Conservation (phyloP, 805 yeast genomes). For the Ogataea kodamae region DNA sequence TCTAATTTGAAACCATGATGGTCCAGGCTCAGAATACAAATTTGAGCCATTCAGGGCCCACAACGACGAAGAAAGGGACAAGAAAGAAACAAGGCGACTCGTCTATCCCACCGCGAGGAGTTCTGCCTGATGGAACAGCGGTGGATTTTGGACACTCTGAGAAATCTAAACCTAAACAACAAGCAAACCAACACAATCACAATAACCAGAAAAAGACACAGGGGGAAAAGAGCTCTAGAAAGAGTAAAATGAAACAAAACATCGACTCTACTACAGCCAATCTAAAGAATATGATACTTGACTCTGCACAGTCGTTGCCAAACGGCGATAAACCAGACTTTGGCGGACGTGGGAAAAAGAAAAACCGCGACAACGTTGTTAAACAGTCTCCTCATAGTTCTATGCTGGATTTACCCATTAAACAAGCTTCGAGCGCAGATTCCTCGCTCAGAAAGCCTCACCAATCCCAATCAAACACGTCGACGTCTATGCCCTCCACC, state of each 20-base stretch:
- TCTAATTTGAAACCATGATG: slow-evolving; percentile 10
- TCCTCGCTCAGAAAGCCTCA: slow-evolving; percentile 16
- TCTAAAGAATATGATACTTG: slow-evolving; percentile 20
- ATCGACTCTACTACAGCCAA: slow-evolving; percentile 24
- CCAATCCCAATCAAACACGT: slow-evolving; percentile 13
- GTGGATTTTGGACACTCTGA: slow-evolving; percentile 26
- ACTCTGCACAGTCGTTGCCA: slow-evolving; percentile 21
- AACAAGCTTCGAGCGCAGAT: slow-evolving; percentile 9
- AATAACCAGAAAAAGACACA: slow-evolving; percentile 9
- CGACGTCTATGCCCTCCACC: slow-evolving; percentile 13
- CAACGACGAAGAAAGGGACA: slow-evolving; percentile 34
- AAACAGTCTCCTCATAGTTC: slow-evolving; percentile 17
- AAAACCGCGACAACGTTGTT: slow-evolving; percentile 3
- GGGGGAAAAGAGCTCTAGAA: slow-evolving; percentile 14
- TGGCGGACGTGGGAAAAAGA: slow-evolving; percentile 14
- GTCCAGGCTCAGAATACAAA: slow-evolving; percentile 7
- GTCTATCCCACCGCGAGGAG: slow-evolving; percentile 31
- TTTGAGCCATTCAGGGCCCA: slow-evolving; percentile 3
- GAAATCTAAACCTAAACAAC: slow-evolving; percentile 18
- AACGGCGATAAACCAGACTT: slow-evolving; percentile 23
- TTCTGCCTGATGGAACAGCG: slow-evolving; percentile 29
- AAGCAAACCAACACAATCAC: slow-evolving; percentile 1
- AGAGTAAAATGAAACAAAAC: slow-evolving; percentile 17
- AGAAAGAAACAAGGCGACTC: slow-evolving; percentile 23
- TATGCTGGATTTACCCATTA: slow-evolving; percentile 12